Conservation (phyloP, 2,329 filamentous ascomycete genomes). For the Penicillium sp. region DNA sequence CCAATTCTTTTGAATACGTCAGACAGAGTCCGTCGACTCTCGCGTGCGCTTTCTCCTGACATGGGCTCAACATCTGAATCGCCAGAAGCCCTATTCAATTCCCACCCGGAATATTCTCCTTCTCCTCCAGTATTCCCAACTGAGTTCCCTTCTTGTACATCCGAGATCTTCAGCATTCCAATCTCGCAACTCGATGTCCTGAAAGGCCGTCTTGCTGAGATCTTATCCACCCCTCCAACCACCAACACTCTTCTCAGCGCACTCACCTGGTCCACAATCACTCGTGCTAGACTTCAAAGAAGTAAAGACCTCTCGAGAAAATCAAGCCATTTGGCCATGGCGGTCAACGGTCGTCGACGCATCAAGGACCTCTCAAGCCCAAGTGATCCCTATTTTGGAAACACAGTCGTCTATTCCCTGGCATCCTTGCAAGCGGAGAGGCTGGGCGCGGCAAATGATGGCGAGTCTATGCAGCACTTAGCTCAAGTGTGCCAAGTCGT, state of each 20-base stretch:
- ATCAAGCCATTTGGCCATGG: neutral
- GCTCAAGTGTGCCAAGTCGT: neutral
- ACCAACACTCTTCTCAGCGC: constrained; percentile 12
- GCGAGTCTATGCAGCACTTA: neutral
- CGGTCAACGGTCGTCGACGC: neutral
- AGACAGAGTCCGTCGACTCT: neutral
- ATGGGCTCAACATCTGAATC: neutral
- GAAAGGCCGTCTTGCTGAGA: neutral
- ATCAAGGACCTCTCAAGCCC: neutral
- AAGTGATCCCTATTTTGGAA: neutral
- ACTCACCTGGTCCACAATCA: constrained; percentile 15
- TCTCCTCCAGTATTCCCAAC: neutral
- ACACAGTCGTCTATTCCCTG: neutral
- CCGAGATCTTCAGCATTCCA: neutral
- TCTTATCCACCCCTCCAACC: neutral
- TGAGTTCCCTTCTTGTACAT: neutral
- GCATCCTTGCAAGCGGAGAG: neutral
- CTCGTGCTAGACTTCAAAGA: constrained; percentile 2
- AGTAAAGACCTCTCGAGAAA: neutral
- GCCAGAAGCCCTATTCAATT: neutral
- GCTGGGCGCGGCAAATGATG: neutral
- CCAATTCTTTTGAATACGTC: neutral
- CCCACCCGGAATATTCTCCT: constrained; percentile 9
- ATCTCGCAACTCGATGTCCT: neutral
- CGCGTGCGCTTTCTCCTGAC: neutral